A percentile compares a stretch with the other conserved stretches of the same genome.
Conservation (phyloP, 1,139 yeast genomes). For the Pneumocystis oryctolagi region DNA sequence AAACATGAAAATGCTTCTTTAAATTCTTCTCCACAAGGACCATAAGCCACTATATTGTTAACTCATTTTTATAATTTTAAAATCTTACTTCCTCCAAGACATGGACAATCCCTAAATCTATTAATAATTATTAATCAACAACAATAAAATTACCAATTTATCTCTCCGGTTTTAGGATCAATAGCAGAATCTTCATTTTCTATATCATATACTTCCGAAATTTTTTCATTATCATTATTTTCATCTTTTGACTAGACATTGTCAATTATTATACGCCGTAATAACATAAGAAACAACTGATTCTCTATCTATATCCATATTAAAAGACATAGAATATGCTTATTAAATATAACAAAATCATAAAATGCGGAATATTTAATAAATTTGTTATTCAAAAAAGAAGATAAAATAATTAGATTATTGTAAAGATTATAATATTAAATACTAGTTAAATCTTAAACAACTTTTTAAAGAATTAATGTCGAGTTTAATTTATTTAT, state of each 20-base stretch:
- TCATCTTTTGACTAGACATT: neutral
- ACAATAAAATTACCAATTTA: constrained; percentile 56
- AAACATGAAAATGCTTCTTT: constrained; percentile 93
- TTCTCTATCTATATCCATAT: neutral
- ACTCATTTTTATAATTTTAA: constrained; percentile 43
- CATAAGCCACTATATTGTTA: constrained; percentile 22
- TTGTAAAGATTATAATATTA: neutral
- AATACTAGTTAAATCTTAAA: neutral
- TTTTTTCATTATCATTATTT: neutral
- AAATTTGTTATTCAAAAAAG: neutral
- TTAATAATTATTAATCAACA: neutral
- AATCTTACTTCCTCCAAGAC: constrained; percentile 63
- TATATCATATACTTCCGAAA: neutral
- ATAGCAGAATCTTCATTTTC: constrained; percentile 37
- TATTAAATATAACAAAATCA: neutral
- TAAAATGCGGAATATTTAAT: neutral
- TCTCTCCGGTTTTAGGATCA: constrained; percentile 95
- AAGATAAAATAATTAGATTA: neutral
- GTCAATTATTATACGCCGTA: neutral
- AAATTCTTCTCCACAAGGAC: constrained; percentile 84
- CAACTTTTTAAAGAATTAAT: neutral
- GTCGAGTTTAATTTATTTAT: neutral
- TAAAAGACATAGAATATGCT: neutral
- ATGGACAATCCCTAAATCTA: constrained; percentile 61
- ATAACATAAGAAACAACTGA: neutral